A percentile compares a stretch with the other conserved stretches of the same genome.
Conservation (phyloP, 176 grass and related monocot species). For the Oryza brachyantha region DNA sequence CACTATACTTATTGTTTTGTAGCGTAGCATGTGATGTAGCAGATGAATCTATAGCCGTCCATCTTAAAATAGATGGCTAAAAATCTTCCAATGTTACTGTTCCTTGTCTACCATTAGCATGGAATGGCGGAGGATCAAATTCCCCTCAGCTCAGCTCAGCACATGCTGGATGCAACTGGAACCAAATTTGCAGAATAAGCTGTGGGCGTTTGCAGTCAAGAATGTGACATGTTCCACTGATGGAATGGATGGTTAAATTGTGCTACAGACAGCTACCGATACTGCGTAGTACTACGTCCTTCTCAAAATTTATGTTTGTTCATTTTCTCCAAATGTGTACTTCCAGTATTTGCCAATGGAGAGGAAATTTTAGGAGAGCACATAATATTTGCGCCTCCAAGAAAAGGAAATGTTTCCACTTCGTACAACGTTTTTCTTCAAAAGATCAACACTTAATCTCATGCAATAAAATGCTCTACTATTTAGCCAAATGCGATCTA, state of each 20-base stretch:
- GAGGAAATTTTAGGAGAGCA: not conserved
- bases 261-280: not conserved
- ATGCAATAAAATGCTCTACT: not conserved
- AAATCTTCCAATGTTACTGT: no score
- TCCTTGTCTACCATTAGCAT: no score
- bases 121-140: no score
- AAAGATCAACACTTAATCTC: not conserved
- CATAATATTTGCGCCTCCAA: not conserved
- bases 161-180: not conserved
- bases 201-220: no score
- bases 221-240: no score
- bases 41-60: no score
- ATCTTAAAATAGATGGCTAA: no score
- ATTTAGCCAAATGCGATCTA: not conserved
- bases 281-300: not conserved
- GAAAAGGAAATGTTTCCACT: no score
- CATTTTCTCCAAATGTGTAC: not conserved
- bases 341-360: not conserved
- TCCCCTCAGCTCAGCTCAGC: no score
- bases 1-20: no score
- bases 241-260: not conserved
- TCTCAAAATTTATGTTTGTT: not conserved
- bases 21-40: no score
- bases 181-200: not conserved
- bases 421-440: not conserved